A percentile compares a stretch with the other conserved stretches of the same genome.
Conservation (phyloP, 176 grass and related monocot genomes). For the Pharus latifolius region DNA sequence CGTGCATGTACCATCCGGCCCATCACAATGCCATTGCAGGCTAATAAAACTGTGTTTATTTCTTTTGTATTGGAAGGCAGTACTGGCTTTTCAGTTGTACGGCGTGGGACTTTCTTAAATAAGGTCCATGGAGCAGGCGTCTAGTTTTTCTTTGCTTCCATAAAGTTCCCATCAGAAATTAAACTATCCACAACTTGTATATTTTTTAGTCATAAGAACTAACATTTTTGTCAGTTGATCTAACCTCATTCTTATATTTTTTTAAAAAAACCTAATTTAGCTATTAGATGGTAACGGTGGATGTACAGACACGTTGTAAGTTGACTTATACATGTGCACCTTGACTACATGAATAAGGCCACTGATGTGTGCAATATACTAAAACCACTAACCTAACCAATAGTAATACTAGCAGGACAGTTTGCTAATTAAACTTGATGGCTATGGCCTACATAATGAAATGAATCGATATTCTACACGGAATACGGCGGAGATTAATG, state of each 20-base stretch:
- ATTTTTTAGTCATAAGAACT: background rate
- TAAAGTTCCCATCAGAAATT: no score
- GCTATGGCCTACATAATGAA: background rate
- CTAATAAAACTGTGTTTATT: background rate
- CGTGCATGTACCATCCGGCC: background rate
- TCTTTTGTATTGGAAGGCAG: background rate
- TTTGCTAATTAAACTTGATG: background rate
- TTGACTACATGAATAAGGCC: background rate
- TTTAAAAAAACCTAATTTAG: background rate
- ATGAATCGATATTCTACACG: background rate
- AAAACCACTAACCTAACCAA: background rate
- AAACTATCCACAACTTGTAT: background rate
- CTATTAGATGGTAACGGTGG: background rate
- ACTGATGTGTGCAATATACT: slow-evolving; percentile 4
- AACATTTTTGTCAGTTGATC: background rate
- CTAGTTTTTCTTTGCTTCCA: background rate
- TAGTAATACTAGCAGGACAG: background rate
- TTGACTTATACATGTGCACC: background rate
- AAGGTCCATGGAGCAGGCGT: background rate
- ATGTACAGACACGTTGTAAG: background rate
- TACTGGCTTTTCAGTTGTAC: background rate
- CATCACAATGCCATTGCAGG: background rate
- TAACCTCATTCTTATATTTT: background rate
- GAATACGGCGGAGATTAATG: background rate
- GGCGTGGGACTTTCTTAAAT: background rate